A percentile compares a stretch with the other conserved stretches of the same genome.
Evolutionary conservation across 2,329 filamentous ascomycete species (phyloP).

Genomic region (Beauveria pseudobassiana): DNA sequence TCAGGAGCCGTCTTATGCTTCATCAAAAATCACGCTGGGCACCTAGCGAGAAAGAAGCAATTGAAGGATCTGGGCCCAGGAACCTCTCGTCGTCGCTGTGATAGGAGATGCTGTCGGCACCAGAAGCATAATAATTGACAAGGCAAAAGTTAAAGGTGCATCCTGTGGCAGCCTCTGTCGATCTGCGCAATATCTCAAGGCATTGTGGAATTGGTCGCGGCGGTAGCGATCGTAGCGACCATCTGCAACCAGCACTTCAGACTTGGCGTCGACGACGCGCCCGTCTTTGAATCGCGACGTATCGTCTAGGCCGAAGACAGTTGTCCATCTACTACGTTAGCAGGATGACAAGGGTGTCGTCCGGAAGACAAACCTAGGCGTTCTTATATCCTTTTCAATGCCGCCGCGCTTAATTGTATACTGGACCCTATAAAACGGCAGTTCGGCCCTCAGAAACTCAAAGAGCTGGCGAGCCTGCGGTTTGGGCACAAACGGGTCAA

Average conservation of each 20-base stretch:
- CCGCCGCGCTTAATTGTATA: slow-evolving; percentile 64
- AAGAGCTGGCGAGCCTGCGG: slow-evolving; percentile 54
- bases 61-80: slow-evolving; percentile 59
- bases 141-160: slow-evolving; percentile 70
- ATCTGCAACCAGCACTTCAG: slow-evolving; percentile 32
- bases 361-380: slow-evolving; percentile 32
- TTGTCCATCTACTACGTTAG: slow-evolving; percentile 35
- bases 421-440: slow-evolving; percentile 70
- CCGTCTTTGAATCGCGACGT: slow-evolving; percentile 53
- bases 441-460: slow-evolving; percentile 59
- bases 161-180: slow-evolving; percentile 59
- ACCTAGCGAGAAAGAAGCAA: slow-evolving; percentile 68
- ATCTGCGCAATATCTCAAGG: slow-evolving; percentile 53
- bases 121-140: slow-evolving; percentile 77
- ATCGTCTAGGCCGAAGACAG: slow-evolving; percentile 51
- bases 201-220: slow-evolving; percentile 67
- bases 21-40: slow-evolving; percentile 69
- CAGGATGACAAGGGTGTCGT: not conserved
- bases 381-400: slow-evolving; percentile 52
- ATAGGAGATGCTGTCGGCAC: slow-evolving; percentile 69
- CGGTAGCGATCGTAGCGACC: slow-evolving; percentile 46
- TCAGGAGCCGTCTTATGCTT: slow-evolving; percentile 58
- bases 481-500: slow-evolving; percentile 61
- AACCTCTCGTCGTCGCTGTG: slow-evolving; percentile 78
- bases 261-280: slow-evolving; percentile 37